These are phyloP conservation scores for Candida sithepensis DNA, from an alignment of 805 yeast genomes.

Conservation along the genomic window DNA sequence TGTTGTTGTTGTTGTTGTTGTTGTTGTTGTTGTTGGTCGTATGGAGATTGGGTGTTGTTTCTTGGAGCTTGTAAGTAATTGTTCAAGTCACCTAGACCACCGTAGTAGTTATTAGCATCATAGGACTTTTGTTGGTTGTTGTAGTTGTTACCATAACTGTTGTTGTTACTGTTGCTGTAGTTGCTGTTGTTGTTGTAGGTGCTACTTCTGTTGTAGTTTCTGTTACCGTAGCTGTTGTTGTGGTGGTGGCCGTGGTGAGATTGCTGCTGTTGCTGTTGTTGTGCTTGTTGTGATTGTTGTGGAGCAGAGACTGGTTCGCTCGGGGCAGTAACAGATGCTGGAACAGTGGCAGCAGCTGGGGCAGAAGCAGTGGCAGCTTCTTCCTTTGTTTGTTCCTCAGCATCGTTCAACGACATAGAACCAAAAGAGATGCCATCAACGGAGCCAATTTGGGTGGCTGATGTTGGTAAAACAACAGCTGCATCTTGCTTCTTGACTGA, in stretches of 20 bases:
- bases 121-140: slow-evolving; percentile 19
- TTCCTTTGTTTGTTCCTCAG: slow-evolving; percentile 30
- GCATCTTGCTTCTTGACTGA: background rate
- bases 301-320: slow-evolving; percentile 1
- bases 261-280: slow-evolving; percentile 2
- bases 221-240: slow-evolving; percentile 17
- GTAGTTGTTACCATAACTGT: slow-evolving; percentile 15
- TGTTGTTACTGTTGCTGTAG: slow-evolving; percentile 9
- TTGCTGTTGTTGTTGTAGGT: slow-evolving; percentile 21
- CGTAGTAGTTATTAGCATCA: slow-evolving; percentile 15
- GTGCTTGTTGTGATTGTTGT: slow-evolving; percentile 5
- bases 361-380: slow-evolving; percentile 17
- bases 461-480: slow-evolving; percentile 43
- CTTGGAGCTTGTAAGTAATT: slow-evolving; percentile 24
- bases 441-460: slow-evolving; percentile 40
- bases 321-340: slow-evolving; percentile 4
- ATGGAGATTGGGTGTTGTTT: slow-evolving; percentile 21
- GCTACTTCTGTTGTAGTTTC: slow-evolving; percentile 15
- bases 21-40: slow-evolving; percentile 23
- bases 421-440: slow-evolving; percentile 55
- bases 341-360: slow-evolving; percentile 6
- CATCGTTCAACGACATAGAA: slow-evolving; percentile 47
- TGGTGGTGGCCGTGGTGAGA: slow-evolving; percentile 8
- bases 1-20: slow-evolving; percentile 25
- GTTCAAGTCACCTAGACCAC: slow-evolving; percentile 24